Evolutionary conservation across 2,329 filamentous ascomycete genomes (phyloP).

Genomic region (Fusarium marasasianum): DNA sequence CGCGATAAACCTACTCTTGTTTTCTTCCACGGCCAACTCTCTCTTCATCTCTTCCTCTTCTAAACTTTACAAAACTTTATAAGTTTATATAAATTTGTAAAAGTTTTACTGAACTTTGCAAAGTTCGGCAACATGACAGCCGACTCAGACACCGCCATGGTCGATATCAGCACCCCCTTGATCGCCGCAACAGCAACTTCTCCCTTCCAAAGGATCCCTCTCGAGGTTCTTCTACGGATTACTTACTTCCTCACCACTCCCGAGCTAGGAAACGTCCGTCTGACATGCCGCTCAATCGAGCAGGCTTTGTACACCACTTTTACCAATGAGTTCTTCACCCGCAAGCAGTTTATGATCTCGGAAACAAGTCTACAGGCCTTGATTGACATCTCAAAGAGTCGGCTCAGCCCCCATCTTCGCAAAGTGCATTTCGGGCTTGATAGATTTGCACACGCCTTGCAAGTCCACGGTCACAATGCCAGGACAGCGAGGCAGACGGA

Average conservation of each 20-base stretch:
- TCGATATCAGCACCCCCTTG: neutral
- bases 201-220: slow-evolving; percentile 55
- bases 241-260: slow-evolving; percentile 61
- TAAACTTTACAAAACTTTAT: neutral
- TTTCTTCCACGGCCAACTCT: neutral
- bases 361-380: slow-evolving; percentile 65
- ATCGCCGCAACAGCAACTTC: neutral
- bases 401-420: slow-evolving; percentile 51
- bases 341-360: slow-evolving; percentile 72
- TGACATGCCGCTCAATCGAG: slow-evolving; percentile 65
- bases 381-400: slow-evolving; percentile 60
- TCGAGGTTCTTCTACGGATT: slow-evolving; percentile 68
- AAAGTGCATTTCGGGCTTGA: slow-evolving; percentile 48
- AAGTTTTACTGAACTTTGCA: neutral
- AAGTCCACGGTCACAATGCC: slow-evolving; percentile 14
- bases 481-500: slow-evolving; percentile 21
- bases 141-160: slow-evolving; percentile 27
- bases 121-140: slow-evolving; percentile 9
- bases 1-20: neutral
- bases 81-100: neutral
- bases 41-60: neutral
- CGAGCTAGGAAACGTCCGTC: slow-evolving; percentile 65
- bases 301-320: slow-evolving; percentile 64
- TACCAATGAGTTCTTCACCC: slow-evolving; percentile 69
- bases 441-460: slow-evolving; percentile 25